Conservation (phyloP, 148 eudicot species). For the Rhododendron vialii region DNA sequence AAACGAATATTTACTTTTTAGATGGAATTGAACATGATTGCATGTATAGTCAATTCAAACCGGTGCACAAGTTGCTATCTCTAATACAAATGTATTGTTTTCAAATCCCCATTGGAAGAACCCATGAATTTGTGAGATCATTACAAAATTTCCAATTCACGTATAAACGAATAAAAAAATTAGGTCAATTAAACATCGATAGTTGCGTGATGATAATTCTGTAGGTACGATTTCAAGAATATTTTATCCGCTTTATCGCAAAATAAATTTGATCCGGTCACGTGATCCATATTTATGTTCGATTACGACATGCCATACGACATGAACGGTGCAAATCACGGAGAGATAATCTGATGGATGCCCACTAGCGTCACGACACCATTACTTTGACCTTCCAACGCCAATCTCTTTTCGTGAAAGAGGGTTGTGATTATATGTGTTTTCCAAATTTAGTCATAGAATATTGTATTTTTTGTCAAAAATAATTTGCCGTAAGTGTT, state of each 20-base stretch:
- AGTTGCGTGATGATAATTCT: neutral
- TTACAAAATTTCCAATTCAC: neutral
- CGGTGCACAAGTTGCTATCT: neutral
- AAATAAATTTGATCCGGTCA: neutral
- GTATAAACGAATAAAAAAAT: neutral
- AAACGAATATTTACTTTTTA: neutral
- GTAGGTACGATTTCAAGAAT: neutral
- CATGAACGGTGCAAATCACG: neutral
- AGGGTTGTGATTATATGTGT: neutral
- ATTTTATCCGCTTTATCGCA: neutral
- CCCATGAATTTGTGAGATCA: neutral
- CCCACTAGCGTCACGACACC: neutral
- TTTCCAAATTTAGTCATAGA: neutral
- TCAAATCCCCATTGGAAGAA: neutral
- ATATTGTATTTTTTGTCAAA: too few species aligned
- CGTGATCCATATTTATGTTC: neutral
- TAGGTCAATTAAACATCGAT: neutral
- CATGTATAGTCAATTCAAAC: neutral
- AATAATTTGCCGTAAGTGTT: neutral
- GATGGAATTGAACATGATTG: neutral
- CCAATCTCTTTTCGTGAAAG: neutral
- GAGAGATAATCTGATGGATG: neutral
- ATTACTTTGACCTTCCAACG: neutral
- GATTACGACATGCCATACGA: neutral
- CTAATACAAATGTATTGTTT: neutral